Conservation (phyloP, 2,329 filamentous ascomycete species). For the Hymenotorrendiella dingleyae region DNA sequence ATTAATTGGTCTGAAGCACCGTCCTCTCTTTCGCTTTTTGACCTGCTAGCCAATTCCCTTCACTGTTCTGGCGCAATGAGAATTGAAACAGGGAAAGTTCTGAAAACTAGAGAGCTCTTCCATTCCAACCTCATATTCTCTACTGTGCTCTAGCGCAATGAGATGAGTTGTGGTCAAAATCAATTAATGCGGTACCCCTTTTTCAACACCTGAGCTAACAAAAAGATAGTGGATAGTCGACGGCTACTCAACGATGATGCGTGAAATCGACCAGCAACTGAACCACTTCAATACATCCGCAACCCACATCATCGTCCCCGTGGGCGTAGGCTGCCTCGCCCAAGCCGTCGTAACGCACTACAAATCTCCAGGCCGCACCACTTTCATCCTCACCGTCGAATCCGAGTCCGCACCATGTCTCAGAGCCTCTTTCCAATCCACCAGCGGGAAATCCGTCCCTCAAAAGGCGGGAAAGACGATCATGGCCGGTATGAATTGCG, state of each 20-base stretch:
- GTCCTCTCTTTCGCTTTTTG: too few relatives aligned
- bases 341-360: slow-evolving; percentile 65
- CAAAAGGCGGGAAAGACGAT: slow-evolving; percentile 39
- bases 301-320: slow-evolving; percentile 54
- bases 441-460: slow-evolving; percentile 28
- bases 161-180: too few relatives aligned
- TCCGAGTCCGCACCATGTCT: slow-evolving; percentile 59
- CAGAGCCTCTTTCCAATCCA: slow-evolving; percentile 32
- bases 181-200: too few relatives aligned
- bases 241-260: slow-evolving; percentile 68
- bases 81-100: too few relatives aligned
- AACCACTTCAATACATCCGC: slow-evolving; percentile 34
- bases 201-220: not conserved
- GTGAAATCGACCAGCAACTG: slow-evolving; percentile 60
- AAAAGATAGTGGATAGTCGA: slow-evolving; percentile 61
- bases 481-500: slow-evolving; percentile 46
- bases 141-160: too few relatives aligned
- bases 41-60: too few relatives aligned
- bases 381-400: slow-evolving; percentile 60
- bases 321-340: slow-evolving; percentile 68
- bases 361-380: slow-evolving; percentile 38
- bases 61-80: too few relatives aligned
- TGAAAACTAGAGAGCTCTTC: too few relatives aligned
- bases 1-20: too few relatives aligned
- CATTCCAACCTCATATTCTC: too few relatives aligned